Evolutionary conservation across 352 stramenopile genomes (phyloP).

Genomic region (Phytopythium litorale): DNA sequence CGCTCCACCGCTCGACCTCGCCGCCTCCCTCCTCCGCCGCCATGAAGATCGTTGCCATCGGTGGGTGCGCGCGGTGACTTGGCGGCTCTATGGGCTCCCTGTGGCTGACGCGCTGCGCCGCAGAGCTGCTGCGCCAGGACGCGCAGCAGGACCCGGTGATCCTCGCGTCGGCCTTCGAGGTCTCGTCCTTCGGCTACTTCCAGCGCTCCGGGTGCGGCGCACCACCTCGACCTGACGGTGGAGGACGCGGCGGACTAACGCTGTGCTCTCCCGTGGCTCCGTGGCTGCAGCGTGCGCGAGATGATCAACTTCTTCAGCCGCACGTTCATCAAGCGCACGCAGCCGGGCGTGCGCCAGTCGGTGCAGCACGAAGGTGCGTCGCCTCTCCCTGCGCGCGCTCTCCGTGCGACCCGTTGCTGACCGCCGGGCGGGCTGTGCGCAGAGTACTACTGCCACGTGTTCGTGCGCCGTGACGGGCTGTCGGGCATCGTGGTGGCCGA

Average conservation of each 20-base stretch:
- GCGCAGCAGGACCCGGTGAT: conserved; percentile 58
- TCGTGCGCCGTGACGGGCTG: conserved; percentile 96
- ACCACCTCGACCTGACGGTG: background rate
- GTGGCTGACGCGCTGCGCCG: background rate
- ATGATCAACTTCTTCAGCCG: conserved; percentile 99
- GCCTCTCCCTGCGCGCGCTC: background rate
- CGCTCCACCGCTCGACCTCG: background rate
- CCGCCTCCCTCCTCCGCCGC: conserved; percentile 2
- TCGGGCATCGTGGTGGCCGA: conserved; percentile 96
- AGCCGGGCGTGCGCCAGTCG: conserved; percentile 95
- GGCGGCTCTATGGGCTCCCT: too few species aligned
- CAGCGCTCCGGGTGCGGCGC: conserved; percentile 64
- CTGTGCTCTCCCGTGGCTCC: background rate
- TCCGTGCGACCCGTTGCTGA: too few species aligned
- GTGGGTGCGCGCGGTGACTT: conserved; percentile 23
- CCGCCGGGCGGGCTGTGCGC: background rate
- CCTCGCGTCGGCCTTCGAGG: conserved; percentile 63
- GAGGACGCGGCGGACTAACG: conserved; percentile 9
- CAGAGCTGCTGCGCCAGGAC: conserved; percentile 71
- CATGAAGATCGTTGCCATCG: conserved; percentile 88
- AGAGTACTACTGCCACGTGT: conserved; percentile 98
- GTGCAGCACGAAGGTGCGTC: conserved; percentile 94
- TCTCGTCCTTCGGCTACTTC: conserved; percentile 86
- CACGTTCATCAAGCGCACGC: conserved; percentile 97
- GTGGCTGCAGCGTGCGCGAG: conserved; percentile 88